Evolutionary conservation across 176 grass and related monocot species (phyloP).

Genomic region (Otatea glauca): DNA sequence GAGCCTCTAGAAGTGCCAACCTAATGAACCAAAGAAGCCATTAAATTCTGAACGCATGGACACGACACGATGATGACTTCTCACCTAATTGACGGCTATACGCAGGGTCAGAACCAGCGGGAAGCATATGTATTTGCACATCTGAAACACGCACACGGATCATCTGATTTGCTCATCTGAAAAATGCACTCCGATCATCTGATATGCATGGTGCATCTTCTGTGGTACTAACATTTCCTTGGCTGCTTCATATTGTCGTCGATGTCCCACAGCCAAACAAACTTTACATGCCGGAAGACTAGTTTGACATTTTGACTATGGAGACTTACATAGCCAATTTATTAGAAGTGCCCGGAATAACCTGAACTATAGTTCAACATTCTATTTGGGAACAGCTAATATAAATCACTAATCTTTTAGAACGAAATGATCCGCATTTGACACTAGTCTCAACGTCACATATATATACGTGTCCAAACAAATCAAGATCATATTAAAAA

Average conservation of each 20-base stretch:
- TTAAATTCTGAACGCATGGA: conserved; percentile 30
- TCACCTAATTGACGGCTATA: conserved; percentile 25
- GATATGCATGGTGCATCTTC: not conserved
- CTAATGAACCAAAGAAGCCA: not conserved
- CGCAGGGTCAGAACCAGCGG: conserved; percentile 1
- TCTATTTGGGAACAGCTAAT: no score
- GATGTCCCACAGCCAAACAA: no score
- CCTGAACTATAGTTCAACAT: no score
- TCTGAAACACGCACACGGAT: not conserved
- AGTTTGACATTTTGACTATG: no score
- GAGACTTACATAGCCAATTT: not conserved
- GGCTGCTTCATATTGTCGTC: no score
- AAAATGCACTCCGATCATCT: not conserved
- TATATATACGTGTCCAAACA: not conserved
- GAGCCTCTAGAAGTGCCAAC: conserved; percentile 9
- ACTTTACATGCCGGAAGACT: not conserved
- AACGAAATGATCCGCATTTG: no score
- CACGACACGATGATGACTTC: not conserved
- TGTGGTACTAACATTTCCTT: no score
- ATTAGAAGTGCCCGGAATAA: not conserved
- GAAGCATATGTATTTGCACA: not conserved
- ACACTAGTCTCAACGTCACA: no score
- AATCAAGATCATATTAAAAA: conserved; percentile 4
- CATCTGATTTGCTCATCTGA: not conserved
- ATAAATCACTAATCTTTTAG: no score